A percentile compares a stretch with the other conserved stretches of the same genome.
Evolutionary conservation across 2,329 filamentous ascomycete species (phyloP).

Genomic region (Daldinia sp.): DNA sequence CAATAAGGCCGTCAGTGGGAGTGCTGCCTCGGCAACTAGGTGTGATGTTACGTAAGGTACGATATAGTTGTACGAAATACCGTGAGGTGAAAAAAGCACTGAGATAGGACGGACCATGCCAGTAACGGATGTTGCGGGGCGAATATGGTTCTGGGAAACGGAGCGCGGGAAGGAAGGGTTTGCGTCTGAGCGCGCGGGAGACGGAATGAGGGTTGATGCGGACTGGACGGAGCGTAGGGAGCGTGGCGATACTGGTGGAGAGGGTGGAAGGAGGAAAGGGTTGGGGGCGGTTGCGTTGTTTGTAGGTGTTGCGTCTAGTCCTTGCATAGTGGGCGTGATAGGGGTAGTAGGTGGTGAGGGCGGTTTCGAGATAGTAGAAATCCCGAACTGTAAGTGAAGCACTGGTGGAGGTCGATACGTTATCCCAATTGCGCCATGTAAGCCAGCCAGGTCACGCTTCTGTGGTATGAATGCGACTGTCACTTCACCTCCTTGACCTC

Average conservation of each 20-base stretch:
- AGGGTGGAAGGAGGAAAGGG: slow-evolving; percentile 44
- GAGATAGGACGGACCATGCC: slow-evolving; percentile 57
- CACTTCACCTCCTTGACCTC: slow-evolving; percentile 70
- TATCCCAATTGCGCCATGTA: slow-evolving; percentile 74
- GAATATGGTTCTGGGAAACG: slow-evolving; percentile 21
- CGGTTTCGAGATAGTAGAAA: slow-evolving; percentile 26
- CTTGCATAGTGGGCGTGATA: slow-evolving; percentile 31
- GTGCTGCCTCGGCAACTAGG: slow-evolving; percentile 62
- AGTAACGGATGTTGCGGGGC: slow-evolving; percentile 34
- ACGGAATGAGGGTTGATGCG: slow-evolving; percentile 46
- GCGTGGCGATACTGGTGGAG: slow-evolving; percentile 50
- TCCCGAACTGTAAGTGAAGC: slow-evolving; percentile 19
- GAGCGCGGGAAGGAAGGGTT: slow-evolving; percentile 16
- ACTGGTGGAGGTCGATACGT: slow-evolving; percentile 70
- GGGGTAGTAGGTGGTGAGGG: slow-evolving; percentile 48
- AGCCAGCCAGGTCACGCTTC: slow-evolving; percentile 64
- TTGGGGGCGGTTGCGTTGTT: slow-evolving; percentile 25
- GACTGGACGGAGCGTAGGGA: slow-evolving; percentile 50
- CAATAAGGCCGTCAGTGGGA: slow-evolving; percentile 70
- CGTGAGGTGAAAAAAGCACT: slow-evolving; percentile 71
- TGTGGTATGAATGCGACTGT: slow-evolving; percentile 73
- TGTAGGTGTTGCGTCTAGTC: slow-evolving; percentile 21
- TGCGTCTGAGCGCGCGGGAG: slow-evolving; percentile 32
- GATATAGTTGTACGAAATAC: slow-evolving; percentile 62
- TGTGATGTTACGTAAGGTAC: slow-evolving; percentile 64